Evolutionary conservation across 495 filamentous ascomycete species (phyloP), one percentile per base, ranked within the genome.

Genomic region (Aspergillus biplanus): DNA sequence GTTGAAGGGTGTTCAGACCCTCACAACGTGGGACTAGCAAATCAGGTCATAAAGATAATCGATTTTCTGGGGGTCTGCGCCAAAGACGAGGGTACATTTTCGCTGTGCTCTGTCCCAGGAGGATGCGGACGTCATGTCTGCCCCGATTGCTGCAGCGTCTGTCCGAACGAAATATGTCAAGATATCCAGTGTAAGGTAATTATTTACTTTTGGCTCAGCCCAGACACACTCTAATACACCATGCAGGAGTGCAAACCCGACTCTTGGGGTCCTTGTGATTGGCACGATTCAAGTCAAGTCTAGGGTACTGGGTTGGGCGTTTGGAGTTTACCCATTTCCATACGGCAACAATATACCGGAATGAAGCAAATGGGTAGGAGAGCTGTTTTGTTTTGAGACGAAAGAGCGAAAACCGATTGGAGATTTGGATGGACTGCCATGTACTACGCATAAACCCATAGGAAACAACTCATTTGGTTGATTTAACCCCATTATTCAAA

Each of bases 131-230:
- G 59, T n/a, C 44, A 69, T 35, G 65, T 77, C 6, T 78, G 76
- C 48, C 69, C 72, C 3, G 39, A 58, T 16, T 78, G 73, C 53
- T 73, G 69, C 50, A 73, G 75, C 8, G 48, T 61, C 7, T 78
- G 75, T 58, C 69, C 71, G 0, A 64, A 57, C 34, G 47, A 66
- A 35, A 61, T 69, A 34, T 77, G 76, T 47, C 62, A 61, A 8
- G 70, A 75, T 60, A 62, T 75, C 16, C 68, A 70, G 44, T 78
- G 75, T 61, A 73, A 62, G 55, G 74, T 76, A 69, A 56, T 52
- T 16, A 49, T 11, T 48, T 37, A 31, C 35, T 48, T 27, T 42
- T 18, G 4, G 32, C 9, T 47, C 31, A 54, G 7, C n/a, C 15
- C 12, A 53, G 35, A 48, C n/a, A 7, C 11, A 42, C 13, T 18